Evolutionary conservation across 768 basidiomycete species (phyloP).

Genomic region (Amyloporia xantha): DNA sequence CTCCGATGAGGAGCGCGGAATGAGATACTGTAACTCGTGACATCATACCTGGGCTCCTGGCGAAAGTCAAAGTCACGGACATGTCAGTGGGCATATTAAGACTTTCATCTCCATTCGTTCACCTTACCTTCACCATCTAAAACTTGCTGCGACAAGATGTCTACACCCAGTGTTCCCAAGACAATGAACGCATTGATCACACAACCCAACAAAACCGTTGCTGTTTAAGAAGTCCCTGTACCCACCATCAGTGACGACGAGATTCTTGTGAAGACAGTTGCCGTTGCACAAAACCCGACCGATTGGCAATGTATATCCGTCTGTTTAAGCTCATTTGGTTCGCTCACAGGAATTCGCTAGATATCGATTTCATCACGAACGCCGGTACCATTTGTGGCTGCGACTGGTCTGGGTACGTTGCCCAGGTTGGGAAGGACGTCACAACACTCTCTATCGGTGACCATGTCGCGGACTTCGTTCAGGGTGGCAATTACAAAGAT

Average conservation of each 20-base stretch:
- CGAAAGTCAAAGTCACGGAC: no score
- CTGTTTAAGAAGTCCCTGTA: conserved; percentile 15
- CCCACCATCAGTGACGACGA: conserved; percentile 19
- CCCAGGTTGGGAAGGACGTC: conserved; percentile 15
- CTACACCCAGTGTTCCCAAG: neutral
- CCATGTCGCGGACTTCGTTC: conserved; percentile 22
- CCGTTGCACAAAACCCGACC: conserved; percentile 20
- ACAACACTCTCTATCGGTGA: conserved; percentile 16
- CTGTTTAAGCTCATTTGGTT: neutral
- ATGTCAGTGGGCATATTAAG: no score
- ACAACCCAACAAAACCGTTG: conserved; percentile 7
- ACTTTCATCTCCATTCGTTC: neutral
- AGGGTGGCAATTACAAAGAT: conserved; percentile 15
- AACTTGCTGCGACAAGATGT: conserved; percentile 9
- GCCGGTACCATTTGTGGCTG: conserved; percentile 18
- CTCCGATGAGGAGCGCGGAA: no score
- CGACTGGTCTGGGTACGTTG: conserved; percentile 23
- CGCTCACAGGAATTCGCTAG: conserved; percentile 11
- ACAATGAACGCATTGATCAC: conserved; percentile 3
- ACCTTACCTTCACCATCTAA: neutral
- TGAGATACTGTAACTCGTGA: no score
- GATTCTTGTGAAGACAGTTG: conserved; percentile 20
- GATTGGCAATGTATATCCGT: conserved; percentile 20
- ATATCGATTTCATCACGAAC: conserved; percentile 4
- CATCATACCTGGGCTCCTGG: no score